Evolutionary conservation across 2,329 filamentous ascomycete species (phyloP).

Genomic region (Fusarium sp.): DNA sequence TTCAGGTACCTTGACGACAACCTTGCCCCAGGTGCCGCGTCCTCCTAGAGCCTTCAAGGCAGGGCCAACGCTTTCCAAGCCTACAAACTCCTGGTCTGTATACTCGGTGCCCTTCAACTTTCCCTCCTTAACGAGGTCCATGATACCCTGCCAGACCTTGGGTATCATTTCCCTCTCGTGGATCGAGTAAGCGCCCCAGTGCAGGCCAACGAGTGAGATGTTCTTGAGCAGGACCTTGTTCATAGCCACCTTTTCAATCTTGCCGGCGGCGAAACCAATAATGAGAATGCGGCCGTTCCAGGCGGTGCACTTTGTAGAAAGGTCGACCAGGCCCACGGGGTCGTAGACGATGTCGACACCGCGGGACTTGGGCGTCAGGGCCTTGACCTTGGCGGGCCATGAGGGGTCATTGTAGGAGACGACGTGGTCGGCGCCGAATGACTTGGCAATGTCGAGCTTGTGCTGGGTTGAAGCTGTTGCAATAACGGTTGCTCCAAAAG

Average conservation of each 20-base stretch:
- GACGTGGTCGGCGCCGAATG: constrained; percentile 86
- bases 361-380: constrained; percentile 75
- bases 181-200: constrained; percentile 87
- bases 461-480: constrained; percentile 85
- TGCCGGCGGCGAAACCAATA: constrained; percentile 80
- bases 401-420: constrained; percentile 77
- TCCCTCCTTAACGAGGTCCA: constrained; percentile 78
- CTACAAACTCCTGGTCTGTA: constrained; percentile 82
- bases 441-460: constrained; percentile 82
- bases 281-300: constrained; percentile 93
- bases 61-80: constrained; percentile 80
- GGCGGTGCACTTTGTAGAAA: constrained; percentile 88
- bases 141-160: constrained; percentile 84
- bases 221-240: constrained; percentile 96
- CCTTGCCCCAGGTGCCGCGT: constrained; percentile 94
- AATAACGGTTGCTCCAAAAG: constrained; percentile 90
- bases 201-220: constrained; percentile 86
- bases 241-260: constrained; percentile 90
- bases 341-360: constrained; percentile 96
- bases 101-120: constrained; percentile 88
- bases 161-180: constrained; percentile 77
- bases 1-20: constrained; percentile 87
- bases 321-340: constrained; percentile 89
- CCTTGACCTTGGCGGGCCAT: constrained; percentile 78
- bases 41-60: constrained; percentile 82